Percentiles rank a stretch among this genome's conserved stretches.
Evolutionary conservation across 306 rosid species (phyloP).

Genomic region (Begonia fuchsioides): DNA sequence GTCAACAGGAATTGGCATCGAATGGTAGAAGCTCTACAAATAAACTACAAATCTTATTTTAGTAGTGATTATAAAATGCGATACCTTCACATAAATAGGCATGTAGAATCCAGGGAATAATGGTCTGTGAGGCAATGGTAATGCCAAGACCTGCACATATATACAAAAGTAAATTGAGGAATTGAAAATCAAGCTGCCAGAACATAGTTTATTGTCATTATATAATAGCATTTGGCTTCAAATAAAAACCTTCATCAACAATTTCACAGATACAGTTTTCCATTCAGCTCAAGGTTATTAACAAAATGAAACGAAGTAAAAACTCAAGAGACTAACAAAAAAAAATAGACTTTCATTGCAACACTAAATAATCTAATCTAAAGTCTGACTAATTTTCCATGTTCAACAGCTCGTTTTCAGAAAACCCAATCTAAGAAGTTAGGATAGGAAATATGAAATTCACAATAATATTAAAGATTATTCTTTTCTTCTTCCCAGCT

Average conservation of each 20-base stretch:
- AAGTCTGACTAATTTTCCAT: no score
- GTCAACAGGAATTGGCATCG: neutral
- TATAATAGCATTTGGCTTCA: neutral
- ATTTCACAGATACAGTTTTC: no score
- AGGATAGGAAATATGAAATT: no score
- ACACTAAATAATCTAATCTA: no score
- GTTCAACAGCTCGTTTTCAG: no score
- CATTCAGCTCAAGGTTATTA: neutral
- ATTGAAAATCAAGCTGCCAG: neutral
- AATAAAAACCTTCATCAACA: no score
- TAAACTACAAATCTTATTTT: neutral
- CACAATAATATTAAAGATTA: neutral
- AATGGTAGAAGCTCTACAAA: no score
- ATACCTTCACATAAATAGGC: slow-evolving; percentile 95
- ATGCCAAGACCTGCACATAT: slow-evolving; percentile 73
- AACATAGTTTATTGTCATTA: neutral
- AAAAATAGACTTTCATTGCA: neutral
- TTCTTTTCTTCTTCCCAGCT: neutral
- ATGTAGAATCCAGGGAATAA: slow-evolving; percentile 98
- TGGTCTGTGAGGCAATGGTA: slow-evolving; percentile 92
- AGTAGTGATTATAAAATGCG: slow-evolving; percentile 6
- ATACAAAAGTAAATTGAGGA: neutral
- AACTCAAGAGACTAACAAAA: neutral
- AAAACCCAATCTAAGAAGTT: no score
- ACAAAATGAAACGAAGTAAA: neutral